Percentiles rank a stretch among this genome's conserved stretches.
phyloP scores from a whole-genome alignment of 805 yeast species.

The Hanseniaspora valbyensis region DNA sequence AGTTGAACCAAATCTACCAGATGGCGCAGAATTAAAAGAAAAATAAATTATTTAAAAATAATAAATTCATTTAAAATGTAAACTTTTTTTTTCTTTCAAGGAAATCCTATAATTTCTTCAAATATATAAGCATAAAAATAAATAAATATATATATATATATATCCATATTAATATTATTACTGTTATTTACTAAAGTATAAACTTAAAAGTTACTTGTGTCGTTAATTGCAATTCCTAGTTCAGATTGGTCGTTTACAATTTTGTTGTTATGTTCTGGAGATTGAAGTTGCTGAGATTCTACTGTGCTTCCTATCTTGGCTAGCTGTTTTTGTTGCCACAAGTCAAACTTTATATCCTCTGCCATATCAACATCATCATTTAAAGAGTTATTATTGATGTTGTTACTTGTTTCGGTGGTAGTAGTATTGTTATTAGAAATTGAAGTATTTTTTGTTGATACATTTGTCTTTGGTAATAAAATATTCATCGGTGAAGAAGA shows the following conservation, averaged over 20 bases:
- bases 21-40: constrained; percentile 51
- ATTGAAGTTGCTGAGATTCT: constrained; percentile 17
- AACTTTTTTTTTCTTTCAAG: too few relatives aligned
- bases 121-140: too few relatives aligned
- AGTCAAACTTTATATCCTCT: constrained; percentile 23
- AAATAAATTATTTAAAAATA: constrained; percentile 30
- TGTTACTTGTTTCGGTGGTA: too few relatives aligned
- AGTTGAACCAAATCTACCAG: constrained; percentile 64
- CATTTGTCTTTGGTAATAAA: not conserved
- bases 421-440: too few relatives aligned
- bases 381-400: not conserved
- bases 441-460: too few relatives aligned
- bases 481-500: not conserved
- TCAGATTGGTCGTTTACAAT: constrained; percentile 10
- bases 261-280: constrained; percentile 1
- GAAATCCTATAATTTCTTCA: too few relatives aligned
- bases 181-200: too few relatives aligned
- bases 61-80: not conserved
- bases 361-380: constrained; percentile 21
- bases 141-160: not conserved
- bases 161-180: not conserved
- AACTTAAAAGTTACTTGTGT: constrained; percentile 7
- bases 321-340: constrained; percentile 28
- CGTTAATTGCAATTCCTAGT: constrained; percentile 4
- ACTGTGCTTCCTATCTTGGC: constrained; percentile 19